Base-by-base conservation (phyloP, 345 rosid genomes). In the Pistacia atlantica region DNA sequence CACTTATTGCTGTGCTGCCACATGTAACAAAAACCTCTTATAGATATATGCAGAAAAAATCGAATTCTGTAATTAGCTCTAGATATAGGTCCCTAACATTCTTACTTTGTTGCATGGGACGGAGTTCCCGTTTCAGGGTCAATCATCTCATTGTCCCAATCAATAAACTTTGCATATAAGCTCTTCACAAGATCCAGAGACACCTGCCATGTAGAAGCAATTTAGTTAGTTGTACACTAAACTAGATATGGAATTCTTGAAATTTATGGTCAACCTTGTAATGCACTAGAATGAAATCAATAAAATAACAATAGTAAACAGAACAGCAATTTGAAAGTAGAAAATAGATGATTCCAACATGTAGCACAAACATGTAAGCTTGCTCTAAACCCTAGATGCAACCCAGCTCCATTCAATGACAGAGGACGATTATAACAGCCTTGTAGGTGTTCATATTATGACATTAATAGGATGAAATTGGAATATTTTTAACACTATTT, bases 1-100 rank as follows among this genome's bases (percentile, higher is more conserved):
- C 99, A 77, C 99, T 96, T 82, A 96, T 93, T 86, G 99, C 97
- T 89, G 99, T 93, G 92, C 99, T 96, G 99, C 91, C 90, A 82
- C 87, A 85, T 72, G 83, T 62, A 90, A 86, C 74, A 81, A 78
- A 79, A 62, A 74, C 65, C 69, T 73, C 76, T 78, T 80, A 80
- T 77, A 75, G 54, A 52, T 46, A 17, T 22, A 49, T 20, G 66
- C 61, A 57, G 28, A 65, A 48, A 20, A 63, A 67, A 65, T 61
- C 49, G 25, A 22, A 51, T 71, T 51, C 22, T 13, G 49, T 56
- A 42, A 33, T 6, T 28, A 61, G 20, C 22, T 65, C 62, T 70
- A 67, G 55, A 25, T 65, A 70, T 18, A n/a, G 42, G 22, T 59
- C 73, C 71, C 42, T 38, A 68, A 58, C 79, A 65, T 65, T 80